Evolutionary conservation across 176 grass and related monocot genomes (phyloP).

Genomic region (Rhynchospora breviuscula): DNA sequence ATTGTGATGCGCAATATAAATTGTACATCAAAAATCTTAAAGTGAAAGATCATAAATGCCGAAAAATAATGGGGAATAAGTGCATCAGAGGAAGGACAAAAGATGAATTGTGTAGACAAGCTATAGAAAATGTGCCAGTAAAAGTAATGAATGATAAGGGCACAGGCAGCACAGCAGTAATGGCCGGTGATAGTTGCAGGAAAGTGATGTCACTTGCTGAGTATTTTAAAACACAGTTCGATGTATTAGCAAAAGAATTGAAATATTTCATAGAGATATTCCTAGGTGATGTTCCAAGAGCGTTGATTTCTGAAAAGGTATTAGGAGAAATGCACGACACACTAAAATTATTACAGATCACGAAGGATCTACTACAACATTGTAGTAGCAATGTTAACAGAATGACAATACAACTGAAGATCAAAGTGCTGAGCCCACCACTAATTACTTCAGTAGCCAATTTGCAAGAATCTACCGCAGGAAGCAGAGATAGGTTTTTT

Average conservation of each 20-base stretch:
- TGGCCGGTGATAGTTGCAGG: background rate
- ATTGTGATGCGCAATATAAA: conserved; percentile 30
- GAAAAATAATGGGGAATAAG: no score
- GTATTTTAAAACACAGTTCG: conserved; percentile 19
- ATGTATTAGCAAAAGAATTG: background rate
- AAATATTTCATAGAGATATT: conserved; percentile 21
- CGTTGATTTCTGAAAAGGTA: conserved; percentile 12
- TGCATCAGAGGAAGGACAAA: background rate
- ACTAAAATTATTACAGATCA: background rate
- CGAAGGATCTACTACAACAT: background rate
- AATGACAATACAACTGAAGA: conserved; percentile 24
- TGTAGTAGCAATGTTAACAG: background rate
- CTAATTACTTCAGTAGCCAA: conserved; percentile 4
- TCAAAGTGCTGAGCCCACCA: background rate
- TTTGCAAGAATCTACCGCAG: background rate
- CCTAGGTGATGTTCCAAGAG: conserved; percentile 35
- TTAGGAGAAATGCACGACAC: conserved; percentile 6
- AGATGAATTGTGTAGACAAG: background rate
- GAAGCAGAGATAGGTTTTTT: background rate
- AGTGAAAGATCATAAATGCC: background rate
- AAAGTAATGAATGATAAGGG: background rate
- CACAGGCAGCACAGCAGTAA: background rate
- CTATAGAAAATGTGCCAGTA: background rate
- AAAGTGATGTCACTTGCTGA: conserved; percentile 22
- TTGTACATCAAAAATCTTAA: background rate